A percentile compares a stretch with the other conserved stretches of the same genome.
phyloP scores from a whole-genome alignment of 2,329 filamentous ascomycete species.

The Phialophora tarda region DNA sequence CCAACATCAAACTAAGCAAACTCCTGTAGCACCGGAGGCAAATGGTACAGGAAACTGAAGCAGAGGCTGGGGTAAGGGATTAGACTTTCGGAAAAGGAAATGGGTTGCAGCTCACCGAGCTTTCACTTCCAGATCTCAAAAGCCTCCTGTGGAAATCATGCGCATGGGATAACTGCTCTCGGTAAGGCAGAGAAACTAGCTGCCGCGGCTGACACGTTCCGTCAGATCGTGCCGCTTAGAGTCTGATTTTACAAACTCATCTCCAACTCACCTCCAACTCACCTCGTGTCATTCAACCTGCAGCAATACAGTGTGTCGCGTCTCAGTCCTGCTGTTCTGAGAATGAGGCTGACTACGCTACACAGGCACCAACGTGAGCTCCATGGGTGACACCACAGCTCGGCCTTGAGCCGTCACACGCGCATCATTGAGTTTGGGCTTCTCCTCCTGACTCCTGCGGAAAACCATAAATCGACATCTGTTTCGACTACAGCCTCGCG shows the following conservation, averaged over 20 bases:
- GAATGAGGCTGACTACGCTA: neutral
- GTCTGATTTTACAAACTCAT: neutral
- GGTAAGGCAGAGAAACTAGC: neutral
- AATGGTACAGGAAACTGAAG: neutral
- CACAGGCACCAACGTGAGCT: neutral
- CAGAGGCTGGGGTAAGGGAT: neutral
- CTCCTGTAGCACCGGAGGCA: neutral
- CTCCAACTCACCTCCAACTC: neutral
- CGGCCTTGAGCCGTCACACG: neutral
- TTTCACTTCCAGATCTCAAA: neutral
- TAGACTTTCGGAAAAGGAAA: neutral
- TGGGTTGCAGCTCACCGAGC: neutral
- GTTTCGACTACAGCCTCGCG: neutral
- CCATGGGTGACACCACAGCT: neutral
- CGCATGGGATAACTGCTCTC: neutral
- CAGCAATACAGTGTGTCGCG: neutral
- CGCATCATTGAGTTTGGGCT: neutral
- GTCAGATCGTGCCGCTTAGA: constrained; percentile 1
- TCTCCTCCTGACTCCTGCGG: neutral
- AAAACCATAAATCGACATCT: constrained; percentile 7
- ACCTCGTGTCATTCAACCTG: neutral
- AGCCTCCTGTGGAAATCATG: neutral
- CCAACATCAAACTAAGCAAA: neutral
- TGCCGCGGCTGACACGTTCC: constrained; percentile 1
- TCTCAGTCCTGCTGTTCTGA: neutral